A percentile compares a stretch with the other conserved stretches of the same genome.
phyloP scores from a whole-genome alignment of 208 protist genomes.

The Cochliopodium minus region DNA sequence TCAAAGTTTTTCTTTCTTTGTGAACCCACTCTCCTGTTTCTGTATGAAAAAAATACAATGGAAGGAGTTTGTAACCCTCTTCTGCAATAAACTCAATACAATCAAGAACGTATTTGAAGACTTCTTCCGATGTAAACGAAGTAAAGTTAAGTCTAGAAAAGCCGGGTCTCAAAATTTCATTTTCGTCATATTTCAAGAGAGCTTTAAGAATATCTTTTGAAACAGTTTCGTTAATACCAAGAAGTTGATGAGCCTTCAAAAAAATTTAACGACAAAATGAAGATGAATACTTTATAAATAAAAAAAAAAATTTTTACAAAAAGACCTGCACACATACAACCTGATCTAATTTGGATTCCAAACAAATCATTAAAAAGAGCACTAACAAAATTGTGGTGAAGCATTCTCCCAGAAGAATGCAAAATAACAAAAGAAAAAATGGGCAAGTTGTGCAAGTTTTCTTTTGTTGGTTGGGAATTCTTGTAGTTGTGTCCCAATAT shows the following conservation, averaged over 20 bases:
- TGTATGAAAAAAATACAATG: constrained; percentile 36
- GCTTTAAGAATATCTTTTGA: not conserved
- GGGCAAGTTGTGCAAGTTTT: constrained; percentile 10
- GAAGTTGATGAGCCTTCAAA: not conserved
- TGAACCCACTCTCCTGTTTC: constrained; percentile 4
- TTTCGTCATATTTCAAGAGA: constrained; percentile 7
- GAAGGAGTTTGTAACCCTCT: constrained; percentile 41
- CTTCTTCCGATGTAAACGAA: constrained; percentile 27
- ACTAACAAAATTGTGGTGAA: constrained; percentile 54
- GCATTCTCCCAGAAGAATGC: constrained; percentile 11
- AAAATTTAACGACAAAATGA: too few relatives aligned
- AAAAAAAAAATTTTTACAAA: too few relatives aligned
- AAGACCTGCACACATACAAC: constrained; percentile 55
- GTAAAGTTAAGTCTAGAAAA: constrained; percentile 31
- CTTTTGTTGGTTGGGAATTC: not conserved
- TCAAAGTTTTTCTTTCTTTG: constrained; percentile 14
- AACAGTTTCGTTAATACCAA: not conserved
- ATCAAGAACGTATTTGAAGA: constrained; percentile 30
- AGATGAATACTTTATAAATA: too few relatives aligned
- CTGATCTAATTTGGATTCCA: constrained; percentile 45
- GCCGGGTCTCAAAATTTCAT: constrained; percentile 33
- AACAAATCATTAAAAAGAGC: constrained; percentile 60
- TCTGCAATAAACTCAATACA: constrained; percentile 38
- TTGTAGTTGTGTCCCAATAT: not conserved
- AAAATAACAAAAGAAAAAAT: constrained; percentile 27